Evolutionary conservation across 306 rosid genomes (phyloP), one percentile per base, ranked within the genome.

Genomic region (Heteromeles arbutifolia): DNA sequence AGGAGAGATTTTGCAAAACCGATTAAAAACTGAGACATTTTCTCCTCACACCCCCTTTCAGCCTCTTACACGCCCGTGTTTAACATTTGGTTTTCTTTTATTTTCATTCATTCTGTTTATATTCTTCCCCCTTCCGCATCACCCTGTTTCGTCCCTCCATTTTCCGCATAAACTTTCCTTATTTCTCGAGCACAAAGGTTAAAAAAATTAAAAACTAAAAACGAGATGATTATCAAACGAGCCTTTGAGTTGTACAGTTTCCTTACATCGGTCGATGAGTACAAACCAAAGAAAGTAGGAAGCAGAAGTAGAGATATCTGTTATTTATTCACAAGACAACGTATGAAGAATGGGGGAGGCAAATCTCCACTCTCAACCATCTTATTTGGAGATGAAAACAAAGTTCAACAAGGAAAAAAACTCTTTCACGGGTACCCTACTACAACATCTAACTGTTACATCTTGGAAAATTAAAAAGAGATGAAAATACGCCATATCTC

Each of bases 301-400:
- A 44, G 61, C 80, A 82, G 22, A 74, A 44, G 59, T 14, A 50
- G 26, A 70, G 11, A 17, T 2, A 28, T 28, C 12, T 62, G 61
- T 44, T 63, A 74, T 74, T 28, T 63, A 74, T 74, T 74, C 70
- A 63, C 70, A 63, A 19, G 15, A 19, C 45, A 50, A 21, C 22
- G 41, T 37, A 44, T 64, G 43, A 73, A 61, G 59, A 50, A 44
- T 3, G 43, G 17, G 53, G 8, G 21, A 15, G 75, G n/a, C 69
- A 83, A 74, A 61, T 43, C 70, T 65, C 80, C 81, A 80, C 52
- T 84, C 54, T 14, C 72, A 85, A 81, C 43, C 82, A 65, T 64
- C 69, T 81, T 83, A 85, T 76, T 83, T 63, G 82, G 75, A 70
- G 83, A 74, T 39, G 72, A 80, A 78, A 84, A 80, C 73, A 72